These are phyloP conservation scores for Adansonia madagascariensis DNA, from an alignment of 441 rosid species.

Conservation along the genomic window DNA sequence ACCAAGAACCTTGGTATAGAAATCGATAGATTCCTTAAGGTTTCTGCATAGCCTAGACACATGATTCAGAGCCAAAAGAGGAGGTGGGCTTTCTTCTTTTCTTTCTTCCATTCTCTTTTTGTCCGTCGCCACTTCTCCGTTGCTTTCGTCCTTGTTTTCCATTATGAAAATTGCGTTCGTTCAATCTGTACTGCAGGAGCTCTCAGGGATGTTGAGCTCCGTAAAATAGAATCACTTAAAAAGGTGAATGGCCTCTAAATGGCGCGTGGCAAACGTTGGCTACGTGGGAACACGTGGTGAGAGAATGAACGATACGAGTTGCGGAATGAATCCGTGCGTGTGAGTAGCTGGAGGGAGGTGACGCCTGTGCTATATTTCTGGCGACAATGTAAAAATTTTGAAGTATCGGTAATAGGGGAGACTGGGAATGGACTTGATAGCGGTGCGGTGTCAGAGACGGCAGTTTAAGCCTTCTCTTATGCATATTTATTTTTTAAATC, in stretches of 20 bases:
- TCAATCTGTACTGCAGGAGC: too few relatives aligned
- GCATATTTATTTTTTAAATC: too few relatives aligned
- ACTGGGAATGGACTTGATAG: too few relatives aligned
- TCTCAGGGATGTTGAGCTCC: too few relatives aligned
- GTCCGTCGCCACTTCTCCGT: not conserved
- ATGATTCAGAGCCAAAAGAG: slow-evolving; percentile 67
- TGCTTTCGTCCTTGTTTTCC: not conserved
- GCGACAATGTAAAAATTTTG: too few relatives aligned
- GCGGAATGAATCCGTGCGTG: not conserved
- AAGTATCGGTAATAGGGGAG: too few relatives aligned
- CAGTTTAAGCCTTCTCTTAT: too few relatives aligned
- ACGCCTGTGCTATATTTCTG: not conserved
- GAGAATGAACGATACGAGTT: not conserved
- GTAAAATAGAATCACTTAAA: too few relatives aligned
- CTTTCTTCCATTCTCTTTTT: slow-evolving; percentile 7
- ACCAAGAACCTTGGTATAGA: slow-evolving; percentile 65
- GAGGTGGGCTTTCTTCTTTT: slow-evolving; percentile 29
- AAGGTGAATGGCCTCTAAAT: not conserved
- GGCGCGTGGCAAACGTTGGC: not conserved
- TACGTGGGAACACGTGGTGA: not conserved
- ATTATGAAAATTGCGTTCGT: not conserved
- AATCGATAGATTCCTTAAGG: slow-evolving; percentile 52
- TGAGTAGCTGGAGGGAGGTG: not conserved
- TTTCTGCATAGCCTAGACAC: slow-evolving; percentile 68
- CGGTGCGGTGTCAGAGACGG: too few relatives aligned